These are phyloP conservation scores for Wickerhamomyces bovis DNA, from an alignment of 805 yeast genomes.

Conservation along the genomic window DNA sequence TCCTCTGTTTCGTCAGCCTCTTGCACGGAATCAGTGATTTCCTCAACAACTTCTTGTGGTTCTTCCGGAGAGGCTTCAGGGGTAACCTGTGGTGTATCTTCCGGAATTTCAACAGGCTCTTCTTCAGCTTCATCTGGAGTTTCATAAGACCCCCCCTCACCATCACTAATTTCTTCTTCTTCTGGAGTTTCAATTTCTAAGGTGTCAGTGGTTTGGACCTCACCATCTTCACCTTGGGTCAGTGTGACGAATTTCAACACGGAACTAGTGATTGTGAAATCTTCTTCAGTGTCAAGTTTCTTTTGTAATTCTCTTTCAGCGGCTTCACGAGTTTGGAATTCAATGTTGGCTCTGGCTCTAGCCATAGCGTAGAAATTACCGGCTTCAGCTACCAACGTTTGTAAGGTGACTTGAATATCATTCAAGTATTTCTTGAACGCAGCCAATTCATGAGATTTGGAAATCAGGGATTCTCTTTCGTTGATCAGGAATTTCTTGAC, in stretches of 20 bases:
- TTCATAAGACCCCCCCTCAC: constrained; percentile 2
- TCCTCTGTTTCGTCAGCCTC: constrained; percentile 1
- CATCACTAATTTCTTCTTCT: constrained; percentile 12
- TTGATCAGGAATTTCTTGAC: constrained; percentile 49
- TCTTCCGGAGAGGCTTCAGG: neutral
- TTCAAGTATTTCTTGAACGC: constrained; percentile 28
- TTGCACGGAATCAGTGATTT: neutral
- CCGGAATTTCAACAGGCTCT: constrained; percentile 2
- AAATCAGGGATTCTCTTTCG: constrained; percentile 47
- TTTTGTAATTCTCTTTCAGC: constrained; percentile 27
- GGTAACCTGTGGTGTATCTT: neutral
- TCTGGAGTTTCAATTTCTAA: constrained; percentile 7
- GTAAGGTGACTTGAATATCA: constrained; percentile 35
- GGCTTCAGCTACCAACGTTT: constrained; percentile 49
- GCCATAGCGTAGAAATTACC: constrained; percentile 52
- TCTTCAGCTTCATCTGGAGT: constrained; percentile 8
- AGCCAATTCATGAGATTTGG: constrained; percentile 27
- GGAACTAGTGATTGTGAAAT: constrained; percentile 14
- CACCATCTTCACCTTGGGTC: constrained; percentile 13
- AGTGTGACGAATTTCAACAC: constrained; percentile 8
- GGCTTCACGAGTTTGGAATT: constrained; percentile 49
- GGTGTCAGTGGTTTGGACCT: constrained; percentile 11
- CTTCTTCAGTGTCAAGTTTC: constrained; percentile 13
- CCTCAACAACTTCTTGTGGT: neutral
- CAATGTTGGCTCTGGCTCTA: constrained; percentile 52